These are phyloP conservation scores for Verticillium dahliae DNA, from an alignment of 2,329 filamentous ascomycete species.

Conservation along the genomic window DNA sequence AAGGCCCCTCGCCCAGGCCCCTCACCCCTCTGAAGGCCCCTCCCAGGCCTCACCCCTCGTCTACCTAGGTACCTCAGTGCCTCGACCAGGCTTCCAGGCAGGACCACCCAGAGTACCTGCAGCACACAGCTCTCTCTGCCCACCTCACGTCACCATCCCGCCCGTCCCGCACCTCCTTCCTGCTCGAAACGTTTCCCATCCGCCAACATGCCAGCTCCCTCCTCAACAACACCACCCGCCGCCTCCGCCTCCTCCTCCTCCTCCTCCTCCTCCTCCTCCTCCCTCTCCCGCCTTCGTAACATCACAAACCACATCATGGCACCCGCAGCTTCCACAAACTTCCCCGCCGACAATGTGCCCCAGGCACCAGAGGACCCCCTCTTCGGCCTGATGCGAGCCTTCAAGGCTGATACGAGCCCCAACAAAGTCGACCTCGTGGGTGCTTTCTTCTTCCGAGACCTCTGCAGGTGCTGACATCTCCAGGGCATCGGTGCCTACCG, in stretches of 20 bases:
- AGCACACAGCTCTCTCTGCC: not conserved
- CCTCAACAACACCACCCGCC: constrained; percentile 7
- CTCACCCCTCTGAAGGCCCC: not conserved
- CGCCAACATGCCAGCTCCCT: constrained; percentile 14
- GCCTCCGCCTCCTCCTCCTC: constrained; percentile 27
- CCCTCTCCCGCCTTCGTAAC: constrained; percentile 49
- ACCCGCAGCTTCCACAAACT: constrained; percentile 56
- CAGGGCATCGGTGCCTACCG: constrained; percentile 85
- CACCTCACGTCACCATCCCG: constrained; percentile 19
- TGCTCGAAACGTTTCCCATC: constrained; percentile 18
- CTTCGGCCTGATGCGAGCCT: constrained; percentile 88
- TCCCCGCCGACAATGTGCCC: constrained; percentile 71
- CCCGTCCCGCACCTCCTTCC: constrained; percentile 17
- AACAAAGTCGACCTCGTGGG: constrained; percentile 90
- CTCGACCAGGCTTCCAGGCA: too few relatives aligned
- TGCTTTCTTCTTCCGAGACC: constrained; percentile 1
- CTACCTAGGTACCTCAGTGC: too few relatives aligned
- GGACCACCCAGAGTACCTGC: not conserved
- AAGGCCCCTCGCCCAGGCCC: too few relatives aligned
- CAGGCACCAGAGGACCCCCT: constrained; percentile 92
- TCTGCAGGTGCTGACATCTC: not conserved
- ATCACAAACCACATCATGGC: constrained; percentile 64
- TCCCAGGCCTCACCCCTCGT: too few relatives aligned
- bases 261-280: constrained; percentile 37
- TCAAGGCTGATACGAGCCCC: constrained; percentile 65